phyloP scores from a whole-genome alignment of 169 alveolate species.

The Plasmodium relictum region DNA sequence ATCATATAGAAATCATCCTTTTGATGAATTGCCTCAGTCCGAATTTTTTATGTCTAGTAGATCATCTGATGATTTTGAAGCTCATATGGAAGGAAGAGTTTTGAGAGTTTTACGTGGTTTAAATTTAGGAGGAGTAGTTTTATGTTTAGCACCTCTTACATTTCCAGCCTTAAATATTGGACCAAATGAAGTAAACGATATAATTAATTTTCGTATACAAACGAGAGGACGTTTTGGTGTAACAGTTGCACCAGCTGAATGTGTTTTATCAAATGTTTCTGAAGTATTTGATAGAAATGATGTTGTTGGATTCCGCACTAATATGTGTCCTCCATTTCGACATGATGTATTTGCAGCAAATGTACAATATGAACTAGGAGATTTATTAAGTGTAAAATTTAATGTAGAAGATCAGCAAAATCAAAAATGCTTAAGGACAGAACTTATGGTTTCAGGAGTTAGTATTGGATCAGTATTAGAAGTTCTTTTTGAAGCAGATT shows the following conservation, averaged over 20 bases:
- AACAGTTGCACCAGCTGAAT: conserved; percentile 94
- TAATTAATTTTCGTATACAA: conserved; percentile 86
- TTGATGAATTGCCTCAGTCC: conserved; percentile 84
- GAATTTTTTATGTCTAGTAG: conserved; percentile 85
- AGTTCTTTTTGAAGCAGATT: conserved; percentile 90
- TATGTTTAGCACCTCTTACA: conserved; percentile 91
- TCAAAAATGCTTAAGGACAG: conserved; percentile 91
- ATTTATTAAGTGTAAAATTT: conserved; percentile 87
- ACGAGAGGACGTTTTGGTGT: conserved; percentile 93
- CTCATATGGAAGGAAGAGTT: conserved; percentile 84
- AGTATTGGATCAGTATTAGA: conserved; percentile 93
- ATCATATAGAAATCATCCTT: conserved; percentile 81
- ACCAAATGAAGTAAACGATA: conserved; percentile 81
- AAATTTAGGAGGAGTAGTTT: conserved; percentile 91
- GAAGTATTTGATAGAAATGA: conserved; percentile 93
- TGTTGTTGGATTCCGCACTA: conserved; percentile 92
- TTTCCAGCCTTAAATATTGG: conserved; percentile 85
- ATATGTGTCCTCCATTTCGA: conserved; percentile 83
- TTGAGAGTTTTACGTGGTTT: conserved; percentile 85
- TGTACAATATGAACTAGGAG: conserved; percentile 88
- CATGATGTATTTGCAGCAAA: conserved; percentile 89
- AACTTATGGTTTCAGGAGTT: conserved; percentile 91
- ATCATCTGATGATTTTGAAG: conserved; percentile 86
- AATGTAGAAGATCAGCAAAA: conserved; percentile 88
- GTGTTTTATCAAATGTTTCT: conserved; percentile 87